A percentile compares a stretch with the other conserved stretches of the same genome.
Conservation (phyloP, 257 asterid species). For the Nicotiana tomentosiformis region DNA sequence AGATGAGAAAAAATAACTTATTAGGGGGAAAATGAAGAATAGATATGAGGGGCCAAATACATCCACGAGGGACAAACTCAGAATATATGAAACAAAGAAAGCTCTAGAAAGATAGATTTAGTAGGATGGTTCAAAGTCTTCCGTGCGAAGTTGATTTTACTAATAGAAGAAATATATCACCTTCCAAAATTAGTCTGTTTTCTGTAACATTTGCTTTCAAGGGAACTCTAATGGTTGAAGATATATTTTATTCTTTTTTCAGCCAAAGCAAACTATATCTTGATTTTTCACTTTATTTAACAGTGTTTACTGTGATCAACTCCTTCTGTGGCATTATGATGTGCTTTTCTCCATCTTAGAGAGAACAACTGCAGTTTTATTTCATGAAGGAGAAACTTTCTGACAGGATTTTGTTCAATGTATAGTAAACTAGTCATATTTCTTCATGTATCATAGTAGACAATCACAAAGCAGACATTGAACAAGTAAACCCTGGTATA, state of each 20-base stretch:
- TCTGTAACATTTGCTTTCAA: background rate
- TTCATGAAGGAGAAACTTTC: conserved; percentile 4
- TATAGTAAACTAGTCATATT: background rate
- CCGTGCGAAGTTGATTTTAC: background rate
- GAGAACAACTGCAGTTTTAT: background rate
- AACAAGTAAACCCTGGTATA: background rate
- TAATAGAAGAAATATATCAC: background rate
- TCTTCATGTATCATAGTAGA: background rate
- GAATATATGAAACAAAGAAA: background rate
- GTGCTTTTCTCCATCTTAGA: background rate
- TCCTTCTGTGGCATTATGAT: background rate
- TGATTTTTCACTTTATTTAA: background rate
- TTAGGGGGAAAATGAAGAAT: background rate
- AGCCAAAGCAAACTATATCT: background rate
- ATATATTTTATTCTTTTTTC: background rate
- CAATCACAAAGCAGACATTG: background rate
- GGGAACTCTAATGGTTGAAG: background rate
- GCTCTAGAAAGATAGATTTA: background rate
- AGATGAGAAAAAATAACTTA: background rate
- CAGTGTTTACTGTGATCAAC: background rate
- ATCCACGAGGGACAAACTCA: background rate
- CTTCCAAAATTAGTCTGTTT: background rate
- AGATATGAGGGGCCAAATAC: background rate
- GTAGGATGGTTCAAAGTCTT: background rate
- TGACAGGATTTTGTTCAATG: background rate